phyloP scores from a whole-genome alignment of 1,284 basidiomycete genomes.

The Heterobasidion parviporum region DNA sequence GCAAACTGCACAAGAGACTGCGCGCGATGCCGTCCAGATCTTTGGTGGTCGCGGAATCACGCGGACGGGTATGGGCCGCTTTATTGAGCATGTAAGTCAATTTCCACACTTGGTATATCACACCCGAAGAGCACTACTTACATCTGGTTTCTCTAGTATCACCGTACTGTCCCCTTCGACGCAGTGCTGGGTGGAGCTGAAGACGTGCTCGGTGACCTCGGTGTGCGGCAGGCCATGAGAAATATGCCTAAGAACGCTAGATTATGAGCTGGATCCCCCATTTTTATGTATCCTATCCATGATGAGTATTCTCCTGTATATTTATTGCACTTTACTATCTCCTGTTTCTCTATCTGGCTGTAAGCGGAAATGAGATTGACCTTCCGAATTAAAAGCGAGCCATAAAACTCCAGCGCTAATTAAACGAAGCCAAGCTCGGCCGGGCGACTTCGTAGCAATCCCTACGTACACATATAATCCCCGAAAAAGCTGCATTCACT shows the following conservation, averaged over 20 bases:
- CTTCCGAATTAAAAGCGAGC: too few relatives aligned
- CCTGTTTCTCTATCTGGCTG: too few relatives aligned
- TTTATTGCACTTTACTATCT: too few relatives aligned
- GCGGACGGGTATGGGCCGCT: slow-evolving; percentile 44
- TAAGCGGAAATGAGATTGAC: too few relatives aligned
- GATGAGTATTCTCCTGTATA: too few relatives aligned
- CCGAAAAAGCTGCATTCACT: too few relatives aligned
- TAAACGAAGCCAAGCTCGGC: too few relatives aligned
- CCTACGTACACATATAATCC: too few relatives aligned
- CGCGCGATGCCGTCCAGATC: slow-evolving; percentile 53
- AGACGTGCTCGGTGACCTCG: slow-evolving; percentile 53
- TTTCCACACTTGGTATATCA: not conserved
- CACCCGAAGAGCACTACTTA: too few relatives aligned
- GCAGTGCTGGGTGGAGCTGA: slow-evolving; percentile 41
- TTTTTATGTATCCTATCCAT: too few relatives aligned
- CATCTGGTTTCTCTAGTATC: slow-evolving; percentile 27
- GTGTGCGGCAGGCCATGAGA: slow-evolving; percentile 54
- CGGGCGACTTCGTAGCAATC: too few relatives aligned
- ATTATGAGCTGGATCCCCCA: slow-evolving; percentile 13
- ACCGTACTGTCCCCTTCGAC: slow-evolving; percentile 47
- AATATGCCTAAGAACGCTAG: slow-evolving; percentile 51
- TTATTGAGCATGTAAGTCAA: slow-evolving; percentile 43
- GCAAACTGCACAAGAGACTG: slow-evolving; percentile 59
- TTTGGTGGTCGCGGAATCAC: slow-evolving; percentile 47
- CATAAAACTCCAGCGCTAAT: too few relatives aligned